Evolutionary conservation across 148 eudicot genomes (phyloP), one percentile per base, ranked within the genome.

Genomic region (Arbutus unedo): DNA sequence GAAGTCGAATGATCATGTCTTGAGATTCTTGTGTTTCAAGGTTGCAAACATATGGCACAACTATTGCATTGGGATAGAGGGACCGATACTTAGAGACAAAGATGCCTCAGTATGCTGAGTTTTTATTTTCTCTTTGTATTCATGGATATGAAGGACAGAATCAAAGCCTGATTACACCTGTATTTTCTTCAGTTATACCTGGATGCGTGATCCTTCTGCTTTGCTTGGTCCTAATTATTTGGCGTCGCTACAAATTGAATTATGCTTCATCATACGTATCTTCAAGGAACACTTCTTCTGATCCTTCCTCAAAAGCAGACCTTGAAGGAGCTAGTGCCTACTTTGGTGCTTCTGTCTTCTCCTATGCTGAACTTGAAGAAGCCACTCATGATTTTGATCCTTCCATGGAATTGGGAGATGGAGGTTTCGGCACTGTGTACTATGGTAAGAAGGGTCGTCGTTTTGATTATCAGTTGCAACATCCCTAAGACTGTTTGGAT

Each of bases 391-490:
- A 83, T 47, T 93, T 93, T 66, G 93, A 91, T 80, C 45, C 91
- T 31, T 48, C 83, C 1, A 86, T 67, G 49, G 94, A 90, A 88
- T 88, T 93, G 10, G 96, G 96, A 44, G 89, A 90, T 79, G 96
- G 96, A 55, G 96, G 93, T 51, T 93, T 83, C 45, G 93, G 96
- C 83, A 88, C 90, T 45, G 96, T 91, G 14, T 91, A 91, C 76
- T 77, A 91, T 45, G 96, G 96, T 91, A 88, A 89, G 87, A 77
- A 66, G 16, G n/a, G 38, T 11, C 1, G 2, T 10, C 18, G 9
- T 76, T 74, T 2, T 2, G 13, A 74, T 19, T 47, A 71, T 72
- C 16, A 72, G 19, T 10, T 2, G 1, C 48, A 71, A 2, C 50
- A 71, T 71, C 48, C 16, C 4, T 0, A 44, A 44, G 70, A 64